phyloP scores from a whole-genome alignment of 164 flowering plant species.

The Akebia trifoliata region DNA sequence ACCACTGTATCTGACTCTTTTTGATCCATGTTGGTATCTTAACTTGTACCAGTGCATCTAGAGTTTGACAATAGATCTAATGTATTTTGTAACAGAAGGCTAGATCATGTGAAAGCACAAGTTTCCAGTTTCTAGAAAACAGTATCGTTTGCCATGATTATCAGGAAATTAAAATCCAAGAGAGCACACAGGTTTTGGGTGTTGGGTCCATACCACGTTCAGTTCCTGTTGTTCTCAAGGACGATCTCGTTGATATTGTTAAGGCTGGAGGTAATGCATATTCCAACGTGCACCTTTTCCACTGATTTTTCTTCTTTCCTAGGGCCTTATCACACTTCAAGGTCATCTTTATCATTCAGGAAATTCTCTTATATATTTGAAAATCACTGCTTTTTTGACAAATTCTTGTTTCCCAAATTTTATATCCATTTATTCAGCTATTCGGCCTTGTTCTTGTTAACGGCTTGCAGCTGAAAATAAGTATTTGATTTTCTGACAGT shows the following conservation, averaged over 20 bases:
- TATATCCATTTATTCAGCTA: too few species aligned
- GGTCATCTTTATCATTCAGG: neutral
- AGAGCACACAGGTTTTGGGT: constrained; percentile 78
- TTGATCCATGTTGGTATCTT: neutral
- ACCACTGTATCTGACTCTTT: neutral
- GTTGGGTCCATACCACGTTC: constrained; percentile 99
- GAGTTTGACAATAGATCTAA: constrained; percentile 10
- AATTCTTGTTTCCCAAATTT: too few species aligned
- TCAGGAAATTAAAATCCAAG: constrained; percentile 98
- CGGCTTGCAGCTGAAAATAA: too few species aligned
- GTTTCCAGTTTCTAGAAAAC: constrained; percentile 55
- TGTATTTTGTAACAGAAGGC: constrained; percentile 35
- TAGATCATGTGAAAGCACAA: constrained; percentile 61
- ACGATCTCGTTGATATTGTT: constrained; percentile 94
- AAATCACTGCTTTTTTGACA: too few species aligned
- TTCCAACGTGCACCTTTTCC: neutral
- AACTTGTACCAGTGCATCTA: neutral
- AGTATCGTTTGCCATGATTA: constrained; percentile 77
- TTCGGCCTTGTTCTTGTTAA: too few species aligned
- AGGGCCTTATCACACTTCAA: neutral
- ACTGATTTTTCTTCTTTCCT: neutral
- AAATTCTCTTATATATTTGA: neutral
- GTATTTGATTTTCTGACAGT: too few species aligned
- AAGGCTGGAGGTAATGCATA: constrained; percentile 87
- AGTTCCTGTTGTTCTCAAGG: constrained; percentile 68